phyloP scores from a whole-genome alignment of 257 asterid species.

The Salvia hispanica region DNA sequence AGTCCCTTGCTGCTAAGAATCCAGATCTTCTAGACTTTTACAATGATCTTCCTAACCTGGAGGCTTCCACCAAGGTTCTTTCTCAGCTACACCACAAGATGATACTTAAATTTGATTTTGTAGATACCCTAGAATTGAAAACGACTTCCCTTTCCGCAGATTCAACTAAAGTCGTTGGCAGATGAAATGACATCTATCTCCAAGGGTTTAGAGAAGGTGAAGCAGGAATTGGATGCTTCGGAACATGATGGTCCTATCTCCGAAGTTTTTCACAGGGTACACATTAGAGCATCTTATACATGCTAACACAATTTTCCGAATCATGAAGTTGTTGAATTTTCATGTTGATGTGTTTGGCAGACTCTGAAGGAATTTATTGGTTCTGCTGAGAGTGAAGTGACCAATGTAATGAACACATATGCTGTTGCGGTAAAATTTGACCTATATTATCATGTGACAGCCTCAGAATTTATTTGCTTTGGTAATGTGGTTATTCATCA shows the following conservation, averaged over 20 bases:
- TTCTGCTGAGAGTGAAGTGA: conserved; percentile 76
- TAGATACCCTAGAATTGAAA: conserved; percentile 3
- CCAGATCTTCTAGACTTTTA: conserved; percentile 52
- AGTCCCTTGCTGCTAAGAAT: conserved; percentile 47
- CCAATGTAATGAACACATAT: conserved; percentile 59
- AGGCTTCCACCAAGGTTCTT: conserved; percentile 60
- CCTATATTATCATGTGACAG: conserved; percentile 25
- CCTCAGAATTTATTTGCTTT: conserved; percentile 12
- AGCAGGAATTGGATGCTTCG: conserved; percentile 79
- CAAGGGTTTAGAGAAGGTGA: conserved; percentile 91
- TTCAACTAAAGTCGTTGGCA: conserved; percentile 84
- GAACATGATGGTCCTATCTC: conserved; percentile 89
- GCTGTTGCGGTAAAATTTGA: conserved; percentile 62
- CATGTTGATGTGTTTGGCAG: conserved; percentile 41
- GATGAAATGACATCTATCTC: conserved; percentile 93
- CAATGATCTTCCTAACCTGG: conserved; percentile 48
- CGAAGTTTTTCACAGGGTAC: conserved; percentile 74
- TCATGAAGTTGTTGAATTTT: neutral
- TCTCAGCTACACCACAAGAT: conserved; percentile 3
- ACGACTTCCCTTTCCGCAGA: conserved; percentile 47
- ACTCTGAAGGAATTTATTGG: conserved; percentile 66
- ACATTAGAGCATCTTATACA: neutral
- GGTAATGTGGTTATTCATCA: neutral
- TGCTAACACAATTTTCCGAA: neutral
- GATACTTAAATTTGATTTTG: neutral